These are phyloP conservation scores for Ustilago shanxiensis DNA, from an alignment of 1,284 basidiomycete genomes.

Conservation along the genomic window DNA sequence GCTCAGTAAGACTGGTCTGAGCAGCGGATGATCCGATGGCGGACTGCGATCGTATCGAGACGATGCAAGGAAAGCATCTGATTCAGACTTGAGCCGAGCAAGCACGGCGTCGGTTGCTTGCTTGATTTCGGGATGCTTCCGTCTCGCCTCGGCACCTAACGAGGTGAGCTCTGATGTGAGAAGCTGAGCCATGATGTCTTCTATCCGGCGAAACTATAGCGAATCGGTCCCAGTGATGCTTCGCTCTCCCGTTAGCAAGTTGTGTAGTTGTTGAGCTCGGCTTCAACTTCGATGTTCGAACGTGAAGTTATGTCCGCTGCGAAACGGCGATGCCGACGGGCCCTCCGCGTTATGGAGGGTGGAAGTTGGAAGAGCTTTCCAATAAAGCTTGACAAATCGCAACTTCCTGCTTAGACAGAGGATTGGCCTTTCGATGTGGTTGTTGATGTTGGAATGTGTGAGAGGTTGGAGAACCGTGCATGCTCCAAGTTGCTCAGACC, in stretches of 20 bases:
- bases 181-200: slow-evolving; percentile 59
- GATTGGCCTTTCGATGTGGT: neutral
- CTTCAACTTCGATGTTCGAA: neutral
- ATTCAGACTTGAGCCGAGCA: slow-evolving; percentile 47
- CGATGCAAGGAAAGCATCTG: slow-evolving; percentile 46
- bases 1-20: slow-evolving; percentile 91
- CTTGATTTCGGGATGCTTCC: slow-evolving; percentile 67
- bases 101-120: slow-evolving; percentile 58
- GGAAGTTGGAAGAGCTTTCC: neutral
- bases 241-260: neutral
- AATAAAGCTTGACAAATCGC: neutral
- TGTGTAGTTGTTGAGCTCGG: neutral
- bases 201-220: neutral
- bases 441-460: slow-evolving; percentile 1
- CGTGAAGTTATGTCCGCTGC: neutral
- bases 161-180: slow-evolving; percentile 65
- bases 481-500: neutral
- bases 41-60: slow-evolving; percentile 22
- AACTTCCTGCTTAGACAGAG: neutral
- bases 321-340: neutral
- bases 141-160: slow-evolving; percentile 64
- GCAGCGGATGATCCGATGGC: slow-evolving; percentile 76
- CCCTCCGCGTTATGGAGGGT: neutral
- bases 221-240: neutral
- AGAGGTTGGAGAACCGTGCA: slow-evolving; percentile 14